phyloP scores from a whole-genome alignment of 2,329 filamentous ascomycete species.

The Fusarium zealandicum region DNA sequence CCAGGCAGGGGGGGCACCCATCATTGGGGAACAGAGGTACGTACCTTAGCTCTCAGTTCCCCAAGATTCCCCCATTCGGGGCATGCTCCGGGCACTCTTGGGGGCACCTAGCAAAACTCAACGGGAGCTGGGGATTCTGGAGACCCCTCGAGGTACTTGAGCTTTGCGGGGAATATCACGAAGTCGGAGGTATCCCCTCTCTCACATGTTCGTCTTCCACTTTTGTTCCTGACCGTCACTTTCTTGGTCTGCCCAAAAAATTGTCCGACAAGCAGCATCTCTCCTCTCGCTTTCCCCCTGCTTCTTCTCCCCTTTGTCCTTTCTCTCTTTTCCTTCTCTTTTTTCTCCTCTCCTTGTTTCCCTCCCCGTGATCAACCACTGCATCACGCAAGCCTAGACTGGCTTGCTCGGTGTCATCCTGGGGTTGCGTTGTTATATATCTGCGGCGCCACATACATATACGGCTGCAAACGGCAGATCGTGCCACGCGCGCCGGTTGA shows the following conservation, averaged over 20 bases:
- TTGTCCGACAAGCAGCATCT: slow-evolving; percentile 9
- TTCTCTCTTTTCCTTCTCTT: slow-evolving; percentile 3
- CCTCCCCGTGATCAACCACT: neutral
- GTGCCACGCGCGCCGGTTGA: slow-evolving; percentile 27
- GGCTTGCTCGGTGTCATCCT: slow-evolving; percentile 2
- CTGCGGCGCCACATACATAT: neutral
- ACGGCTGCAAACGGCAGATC: slow-evolving; percentile 13
- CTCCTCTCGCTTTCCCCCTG: slow-evolving; percentile 12
- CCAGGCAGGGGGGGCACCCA: too few species aligned
- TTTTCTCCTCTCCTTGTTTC: slow-evolving; percentile 11
- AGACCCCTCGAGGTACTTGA: slow-evolving; percentile 33
- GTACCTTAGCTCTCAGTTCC: slow-evolving; percentile 1
- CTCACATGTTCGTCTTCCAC: slow-evolving; percentile 37
- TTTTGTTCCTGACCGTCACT: slow-evolving; percentile 12
- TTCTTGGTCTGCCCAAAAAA: neutral
- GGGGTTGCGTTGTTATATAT: slow-evolving; percentile 5
- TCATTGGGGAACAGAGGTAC: neutral
- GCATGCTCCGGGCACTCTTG: slow-evolving; percentile 23
- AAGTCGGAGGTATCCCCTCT: slow-evolving; percentile 31
- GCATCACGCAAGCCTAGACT: neutral
- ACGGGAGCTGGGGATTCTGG: slow-evolving; percentile 21
- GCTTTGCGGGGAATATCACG: slow-evolving; percentile 17
- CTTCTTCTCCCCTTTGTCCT: slow-evolving; percentile 10
- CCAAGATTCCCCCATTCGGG: slow-evolving; percentile 31
- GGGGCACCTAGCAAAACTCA: slow-evolving; percentile 26